A percentile compares a stretch with the other conserved stretches of the same genome.
Evolutionary conservation across 2,329 filamentous ascomycete species (phyloP).

Genomic region (Hymenoscyphus occultus): DNA sequence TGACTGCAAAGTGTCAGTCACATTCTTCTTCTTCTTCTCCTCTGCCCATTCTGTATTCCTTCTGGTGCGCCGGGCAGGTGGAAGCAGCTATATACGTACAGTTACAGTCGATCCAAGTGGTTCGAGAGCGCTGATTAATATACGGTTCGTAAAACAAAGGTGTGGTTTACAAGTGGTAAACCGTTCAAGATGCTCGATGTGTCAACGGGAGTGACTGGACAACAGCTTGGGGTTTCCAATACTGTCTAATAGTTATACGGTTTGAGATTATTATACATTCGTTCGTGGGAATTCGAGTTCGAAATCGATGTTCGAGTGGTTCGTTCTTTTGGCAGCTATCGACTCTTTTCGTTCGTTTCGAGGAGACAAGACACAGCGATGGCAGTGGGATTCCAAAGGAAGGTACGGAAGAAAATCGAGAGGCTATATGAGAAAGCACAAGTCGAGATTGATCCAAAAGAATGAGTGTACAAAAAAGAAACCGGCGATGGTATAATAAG

Average conservation of each 20-base stretch:
- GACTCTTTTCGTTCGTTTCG: constrained; percentile 23
- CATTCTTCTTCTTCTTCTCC: constrained; percentile 14
- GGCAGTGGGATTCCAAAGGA: constrained; percentile 37
- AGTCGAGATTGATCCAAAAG: constrained; percentile 36
- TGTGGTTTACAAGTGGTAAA: constrained; percentile 18
- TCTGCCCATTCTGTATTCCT: neutral
- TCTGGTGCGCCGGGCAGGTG: neutral
- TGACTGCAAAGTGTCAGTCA: constrained; percentile 30
- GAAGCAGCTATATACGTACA: constrained; percentile 22
- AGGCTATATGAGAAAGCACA: constrained; percentile 35
- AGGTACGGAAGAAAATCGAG: constrained; percentile 37
- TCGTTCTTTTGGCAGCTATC: constrained; percentile 27
- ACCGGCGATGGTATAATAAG: constrained; percentile 34
- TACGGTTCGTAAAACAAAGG: constrained; percentile 24
- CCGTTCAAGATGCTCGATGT: constrained; percentile 19
- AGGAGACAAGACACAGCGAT: constrained; percentile 24
- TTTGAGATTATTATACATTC: constrained; percentile 37
- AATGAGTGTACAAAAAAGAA: constrained; percentile 36
- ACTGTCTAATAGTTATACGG: constrained; percentile 36
- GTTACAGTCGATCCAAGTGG: constrained; percentile 9
- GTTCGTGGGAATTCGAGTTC: constrained; percentile 21
- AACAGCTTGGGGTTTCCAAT: constrained; percentile 34
- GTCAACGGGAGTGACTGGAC: constrained; percentile 39
- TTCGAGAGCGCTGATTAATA: constrained; percentile 22
- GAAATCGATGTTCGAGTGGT: constrained; percentile 19